phyloP scores from a whole-genome alignment of 768 basidiomycete species.

The Hypsizygus marmoreus region DNA sequence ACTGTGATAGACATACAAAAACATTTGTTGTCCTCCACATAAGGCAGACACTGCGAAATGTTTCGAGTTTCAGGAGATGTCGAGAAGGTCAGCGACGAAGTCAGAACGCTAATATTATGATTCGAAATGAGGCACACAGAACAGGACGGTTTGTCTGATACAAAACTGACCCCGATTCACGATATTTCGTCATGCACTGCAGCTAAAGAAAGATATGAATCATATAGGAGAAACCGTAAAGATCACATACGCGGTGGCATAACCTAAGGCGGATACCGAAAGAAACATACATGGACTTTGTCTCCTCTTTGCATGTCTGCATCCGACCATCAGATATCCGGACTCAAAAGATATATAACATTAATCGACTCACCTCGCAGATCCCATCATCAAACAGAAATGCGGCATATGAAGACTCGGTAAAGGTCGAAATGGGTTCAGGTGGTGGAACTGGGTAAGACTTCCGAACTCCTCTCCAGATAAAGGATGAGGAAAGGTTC shows the following conservation, averaged over 20 bases:
- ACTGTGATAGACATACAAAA: constrained; percentile 4
- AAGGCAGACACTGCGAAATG: constrained; percentile 5
- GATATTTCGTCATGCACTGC: constrained; percentile 1
- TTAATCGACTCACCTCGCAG: constrained; percentile 49
- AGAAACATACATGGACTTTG: constrained; percentile 42
- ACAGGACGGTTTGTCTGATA: too few species aligned
- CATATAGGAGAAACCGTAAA: not conserved
- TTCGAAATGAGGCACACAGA: too few species aligned
- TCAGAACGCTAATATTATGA: not conserved
- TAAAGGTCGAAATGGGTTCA: constrained; percentile 35
- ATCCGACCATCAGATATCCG: constrained; percentile 2
- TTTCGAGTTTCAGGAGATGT: not conserved
- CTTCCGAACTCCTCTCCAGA: constrained; percentile 60
- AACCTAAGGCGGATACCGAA: constrained; percentile 49
- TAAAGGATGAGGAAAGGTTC: constrained; percentile 44
- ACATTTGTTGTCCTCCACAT: constrained; percentile 3
- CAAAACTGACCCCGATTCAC: constrained; percentile 8
- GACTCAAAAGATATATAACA: not conserved
- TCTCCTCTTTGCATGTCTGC: constrained; percentile 43
- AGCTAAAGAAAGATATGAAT: constrained; percentile 1
- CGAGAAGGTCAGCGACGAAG: not conserved
- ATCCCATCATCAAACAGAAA: constrained; percentile 59
- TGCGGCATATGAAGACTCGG: constrained; percentile 63
- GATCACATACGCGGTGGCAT: constrained; percentile 37
- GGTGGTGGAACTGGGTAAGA: constrained; percentile 22